Conservation (phyloP, 2,329 filamentous ascomycete species). For the Gaeumannomyces sp. region DNA sequence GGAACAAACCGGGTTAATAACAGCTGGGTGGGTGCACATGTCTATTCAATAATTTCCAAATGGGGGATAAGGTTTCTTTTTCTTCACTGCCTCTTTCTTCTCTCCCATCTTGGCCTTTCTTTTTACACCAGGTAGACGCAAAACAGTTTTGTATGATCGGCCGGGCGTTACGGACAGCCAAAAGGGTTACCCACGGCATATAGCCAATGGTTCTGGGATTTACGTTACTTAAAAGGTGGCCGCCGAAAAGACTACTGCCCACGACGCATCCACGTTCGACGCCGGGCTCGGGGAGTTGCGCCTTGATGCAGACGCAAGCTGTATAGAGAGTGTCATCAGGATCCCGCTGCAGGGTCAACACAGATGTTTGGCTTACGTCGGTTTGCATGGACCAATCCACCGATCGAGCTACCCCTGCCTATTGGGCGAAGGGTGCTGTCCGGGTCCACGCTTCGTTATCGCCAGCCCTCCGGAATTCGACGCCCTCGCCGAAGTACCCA, state of each 20-base stretch:
- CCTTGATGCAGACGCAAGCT: too few species aligned
- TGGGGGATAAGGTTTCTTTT: neutral
- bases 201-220: too few species aligned
- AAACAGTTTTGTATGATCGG: neutral
- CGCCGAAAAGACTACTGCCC: too few species aligned
- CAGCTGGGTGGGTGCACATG: neutral
- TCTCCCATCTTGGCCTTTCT: neutral
- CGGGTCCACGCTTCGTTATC: conserved; percentile 49
- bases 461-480: conserved; percentile 64
- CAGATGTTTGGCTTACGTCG: neutral
- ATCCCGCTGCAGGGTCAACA: neutral
- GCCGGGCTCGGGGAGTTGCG: too few species aligned
- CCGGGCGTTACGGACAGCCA: neutral
- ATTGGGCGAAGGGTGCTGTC: conserved; percentile 27
- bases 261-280: too few species aligned
- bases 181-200: too few species aligned
- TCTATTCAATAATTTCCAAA: neutral
- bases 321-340: too few species aligned
- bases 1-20: neutral
- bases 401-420: neutral
- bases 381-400: neutral
- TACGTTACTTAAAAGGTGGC: too few species aligned
- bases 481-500: conserved; percentile 87
- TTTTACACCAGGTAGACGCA: neutral
- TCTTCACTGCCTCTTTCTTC: neutral